Percentiles rank a stretch among this genome's conserved stretches.
Evolutionary conservation across 441 rosid species (phyloP).

Genomic region (Dalechampia spathulata): DNA sequence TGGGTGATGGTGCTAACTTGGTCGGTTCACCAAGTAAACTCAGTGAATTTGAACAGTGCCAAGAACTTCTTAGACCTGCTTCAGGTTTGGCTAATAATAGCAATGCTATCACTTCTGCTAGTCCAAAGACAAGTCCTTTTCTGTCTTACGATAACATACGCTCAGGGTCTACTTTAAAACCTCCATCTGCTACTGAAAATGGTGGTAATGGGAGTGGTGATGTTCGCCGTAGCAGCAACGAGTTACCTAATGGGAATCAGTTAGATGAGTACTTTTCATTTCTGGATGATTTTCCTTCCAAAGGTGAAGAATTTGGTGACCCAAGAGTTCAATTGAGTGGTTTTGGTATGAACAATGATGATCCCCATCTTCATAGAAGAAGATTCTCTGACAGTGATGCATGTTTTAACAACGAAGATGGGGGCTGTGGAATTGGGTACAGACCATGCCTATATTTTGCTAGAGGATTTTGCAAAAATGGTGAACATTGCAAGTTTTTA

Average conservation of each 20-base stretch:
- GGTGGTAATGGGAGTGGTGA: constrained; percentile 23
- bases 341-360: constrained; percentile 29
- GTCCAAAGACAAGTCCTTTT: constrained; percentile 52
- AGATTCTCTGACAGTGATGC: constrained; percentile 77
- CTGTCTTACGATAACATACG: constrained; percentile 44
- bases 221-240: constrained; percentile 19
- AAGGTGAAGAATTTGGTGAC: constrained; percentile 38
- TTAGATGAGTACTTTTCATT: constrained; percentile 59
- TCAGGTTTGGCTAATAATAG: constrained; percentile 21
- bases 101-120: no score
- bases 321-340: constrained; percentile 31
- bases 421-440: constrained; percentile 31
- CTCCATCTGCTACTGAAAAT: constrained; percentile 27
- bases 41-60: constrained; percentile 51
- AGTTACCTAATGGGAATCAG: constrained; percentile 51
- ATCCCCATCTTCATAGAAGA: constrained; percentile 58
- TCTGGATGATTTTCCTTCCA: constrained; percentile 48
- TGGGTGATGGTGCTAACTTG: constrained; percentile 22
- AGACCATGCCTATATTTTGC: constrained; percentile 60
- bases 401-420: constrained; percentile 48
- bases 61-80: constrained; percentile 42
- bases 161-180: constrained; percentile 29
- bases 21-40: constrained; percentile 46
- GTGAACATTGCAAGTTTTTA: constrained; percentile 51
- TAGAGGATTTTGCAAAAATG: constrained; percentile 75